These are phyloP conservation scores for Plasmodium vivax DNA, from an alignment of 169 alveolate genomes.

Conservation along the genomic window DNA sequence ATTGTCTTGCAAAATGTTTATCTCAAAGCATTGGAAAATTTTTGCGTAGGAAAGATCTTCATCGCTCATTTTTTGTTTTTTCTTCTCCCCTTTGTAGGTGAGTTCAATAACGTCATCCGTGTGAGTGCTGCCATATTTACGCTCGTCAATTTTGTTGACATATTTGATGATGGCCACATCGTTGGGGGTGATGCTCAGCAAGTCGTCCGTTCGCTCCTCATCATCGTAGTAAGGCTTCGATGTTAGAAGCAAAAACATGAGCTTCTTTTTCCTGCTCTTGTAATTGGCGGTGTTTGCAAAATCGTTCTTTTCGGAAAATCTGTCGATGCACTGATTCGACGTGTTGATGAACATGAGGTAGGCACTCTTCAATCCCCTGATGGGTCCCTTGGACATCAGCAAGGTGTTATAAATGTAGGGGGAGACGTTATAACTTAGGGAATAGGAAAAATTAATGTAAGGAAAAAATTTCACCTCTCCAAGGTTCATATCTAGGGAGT, in stretches of 20 bases:
- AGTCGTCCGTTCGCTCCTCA: background rate
- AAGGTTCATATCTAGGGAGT: background rate
- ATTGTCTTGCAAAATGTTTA: conserved; percentile 39
- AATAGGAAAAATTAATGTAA: conserved; percentile 30
- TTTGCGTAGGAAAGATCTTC: conserved; percentile 35
- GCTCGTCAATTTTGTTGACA: conserved; percentile 25
- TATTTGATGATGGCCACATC: conserved; percentile 36
- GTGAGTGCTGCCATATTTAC: background rate
- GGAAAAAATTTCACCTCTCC: conserved; percentile 19
- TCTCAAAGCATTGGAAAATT: conserved; percentile 45
- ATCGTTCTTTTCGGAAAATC: background rate
- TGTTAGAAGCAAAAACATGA: conserved; percentile 20
- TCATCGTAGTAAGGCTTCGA: conserved; percentile 34
- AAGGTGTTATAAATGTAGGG: conserved; percentile 35
- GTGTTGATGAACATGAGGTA: conserved; percentile 66
- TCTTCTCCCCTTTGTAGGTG: conserved; percentile 46
- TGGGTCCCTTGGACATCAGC: conserved; percentile 48
- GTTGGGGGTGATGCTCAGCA: conserved; percentile 13
- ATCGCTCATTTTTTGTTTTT: conserved; percentile 37
- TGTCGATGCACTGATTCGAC: background rate
- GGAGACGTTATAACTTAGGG: conserved; percentile 43
- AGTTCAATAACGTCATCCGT: conserved; percentile 64
- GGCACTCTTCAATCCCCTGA: conserved; percentile 44
- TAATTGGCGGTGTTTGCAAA: background rate
- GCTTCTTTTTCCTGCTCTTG: conserved; percentile 21